Percentiles rank a stretch among this genome's conserved stretches.
phyloP scores from a whole-genome alignment of 208 protist species.

The Wallacemonas sp. region DNA sequence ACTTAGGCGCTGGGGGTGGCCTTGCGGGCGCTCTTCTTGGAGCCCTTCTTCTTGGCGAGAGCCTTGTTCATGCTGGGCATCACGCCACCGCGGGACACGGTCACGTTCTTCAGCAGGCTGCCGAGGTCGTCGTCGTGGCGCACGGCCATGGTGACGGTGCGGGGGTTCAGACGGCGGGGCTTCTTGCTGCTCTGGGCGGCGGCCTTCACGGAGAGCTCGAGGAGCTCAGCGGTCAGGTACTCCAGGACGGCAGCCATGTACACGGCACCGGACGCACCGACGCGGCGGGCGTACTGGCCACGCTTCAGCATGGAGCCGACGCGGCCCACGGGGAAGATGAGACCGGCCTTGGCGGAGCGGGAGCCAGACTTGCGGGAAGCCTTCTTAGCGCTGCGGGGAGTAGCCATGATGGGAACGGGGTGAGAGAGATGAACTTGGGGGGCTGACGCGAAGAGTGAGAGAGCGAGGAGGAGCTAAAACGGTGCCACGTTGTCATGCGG shows the following conservation, averaged over 20 bases:
- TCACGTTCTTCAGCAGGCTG: constrained; percentile 69
- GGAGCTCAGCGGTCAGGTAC: constrained; percentile 93
- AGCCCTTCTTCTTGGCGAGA: constrained; percentile 77
- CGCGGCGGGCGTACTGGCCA: constrained; percentile 95
- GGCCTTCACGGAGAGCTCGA: constrained; percentile 84
- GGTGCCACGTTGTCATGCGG: no score
- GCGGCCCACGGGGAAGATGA: constrained; percentile 99
- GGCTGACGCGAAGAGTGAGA: not conserved
- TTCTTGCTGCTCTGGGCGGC: constrained; percentile 67
- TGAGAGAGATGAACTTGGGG: not conserved
- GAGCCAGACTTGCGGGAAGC: constrained; percentile 71
- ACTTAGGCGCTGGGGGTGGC: constrained; percentile 55
- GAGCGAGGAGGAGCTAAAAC: no score
- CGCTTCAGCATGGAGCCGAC: constrained; percentile 95
- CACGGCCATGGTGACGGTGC: constrained; percentile 74
- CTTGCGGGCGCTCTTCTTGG: constrained; percentile 48
- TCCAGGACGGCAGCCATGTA: constrained; percentile 99
- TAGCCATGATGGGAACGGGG: constrained; percentile 38
- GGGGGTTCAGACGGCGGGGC: constrained; percentile 66
- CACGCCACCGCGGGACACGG: constrained; percentile 74
- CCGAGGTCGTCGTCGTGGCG: constrained; percentile 83
- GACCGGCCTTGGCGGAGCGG: constrained; percentile 94
- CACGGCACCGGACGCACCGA: constrained; percentile 97
- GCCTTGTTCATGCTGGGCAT: constrained; percentile 83
- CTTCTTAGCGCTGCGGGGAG: constrained; percentile 76